Conservation (phyloP, 2,329 filamentous ascomycete species). For the Talaromyces sp. region DNA sequence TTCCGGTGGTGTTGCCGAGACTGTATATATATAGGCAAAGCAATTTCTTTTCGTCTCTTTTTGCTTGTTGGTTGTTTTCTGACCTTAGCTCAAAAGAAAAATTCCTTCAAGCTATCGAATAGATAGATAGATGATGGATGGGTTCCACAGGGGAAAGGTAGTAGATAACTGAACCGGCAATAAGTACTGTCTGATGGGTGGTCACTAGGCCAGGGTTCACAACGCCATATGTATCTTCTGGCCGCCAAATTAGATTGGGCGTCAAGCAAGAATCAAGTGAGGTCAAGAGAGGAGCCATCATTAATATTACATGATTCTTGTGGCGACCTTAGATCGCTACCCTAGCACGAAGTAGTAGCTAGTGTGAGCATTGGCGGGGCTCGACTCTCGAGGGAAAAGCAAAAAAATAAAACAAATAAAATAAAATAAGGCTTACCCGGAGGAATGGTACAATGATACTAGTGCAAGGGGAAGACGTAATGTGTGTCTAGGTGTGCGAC, state of each 20-base stretch:
- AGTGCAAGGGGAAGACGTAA: slow-evolving; percentile 1
- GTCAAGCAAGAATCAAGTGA: neutral
- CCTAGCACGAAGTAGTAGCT: too few species aligned
- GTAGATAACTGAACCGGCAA: neutral
- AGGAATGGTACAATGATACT: slow-evolving; percentile 6
- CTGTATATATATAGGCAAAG: neutral
- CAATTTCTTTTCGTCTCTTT: neutral
- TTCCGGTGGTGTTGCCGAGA: neutral
- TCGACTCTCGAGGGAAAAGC: neutral
- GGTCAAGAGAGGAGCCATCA: neutral
- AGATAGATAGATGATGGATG: too few species aligned
- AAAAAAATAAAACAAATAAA: neutral
- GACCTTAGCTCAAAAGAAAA: neutral
- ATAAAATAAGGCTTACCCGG: neutral
- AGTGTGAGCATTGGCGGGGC: neutral
- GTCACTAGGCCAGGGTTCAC: neutral
- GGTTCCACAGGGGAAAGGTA: neutral
- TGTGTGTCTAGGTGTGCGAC: neutral
- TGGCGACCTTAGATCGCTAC: neutral
- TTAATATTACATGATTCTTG: neutral
- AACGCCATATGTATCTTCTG: neutral
- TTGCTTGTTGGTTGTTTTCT: neutral
- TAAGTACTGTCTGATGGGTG: neutral
- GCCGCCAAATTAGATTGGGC: neutral
- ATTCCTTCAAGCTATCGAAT: neutral